Evolutionary conservation across 768 basidiomycete genomes (phyloP).

Genomic region (Gloeophyllum trabeum): DNA sequence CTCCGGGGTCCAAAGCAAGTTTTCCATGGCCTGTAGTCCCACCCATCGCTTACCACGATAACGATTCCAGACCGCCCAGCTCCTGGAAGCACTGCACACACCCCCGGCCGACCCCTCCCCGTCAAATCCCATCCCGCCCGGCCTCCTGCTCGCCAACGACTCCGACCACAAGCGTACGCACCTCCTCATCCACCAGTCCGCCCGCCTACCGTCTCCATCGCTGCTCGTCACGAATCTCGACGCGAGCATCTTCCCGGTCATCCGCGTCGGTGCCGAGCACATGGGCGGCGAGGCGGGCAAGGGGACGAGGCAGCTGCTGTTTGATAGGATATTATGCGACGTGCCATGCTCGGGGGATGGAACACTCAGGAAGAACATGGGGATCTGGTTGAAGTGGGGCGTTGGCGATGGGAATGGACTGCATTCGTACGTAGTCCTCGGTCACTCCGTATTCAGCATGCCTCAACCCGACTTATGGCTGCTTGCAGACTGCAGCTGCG

Average conservation of each 20-base stretch:
- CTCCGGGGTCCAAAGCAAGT: slow-evolving; percentile 87
- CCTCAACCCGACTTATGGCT: not conserved
- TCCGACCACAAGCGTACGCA: slow-evolving; percentile 90
- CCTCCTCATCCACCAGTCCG: slow-evolving; percentile 95
- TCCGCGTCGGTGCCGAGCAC: slow-evolving; percentile 27
- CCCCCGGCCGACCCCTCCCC: slow-evolving; percentile 41
- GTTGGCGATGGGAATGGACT: slow-evolving; percentile 84
- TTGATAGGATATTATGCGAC: slow-evolving; percentile 92
- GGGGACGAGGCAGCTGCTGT: slow-evolving; percentile 34
- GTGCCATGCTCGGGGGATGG: slow-evolving; percentile 98
- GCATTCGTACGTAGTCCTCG: slow-evolving; percentile 48
- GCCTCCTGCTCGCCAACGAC: slow-evolving; percentile 92
- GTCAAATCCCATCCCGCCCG: slow-evolving; percentile 61
- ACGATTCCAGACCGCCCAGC: slow-evolving; percentile 68
- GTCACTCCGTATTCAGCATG: not conserved
- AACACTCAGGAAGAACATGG: slow-evolving; percentile 87
- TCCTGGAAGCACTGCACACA: slow-evolving; percentile 92
- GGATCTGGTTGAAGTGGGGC: slow-evolving; percentile 91
- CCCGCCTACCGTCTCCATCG: slow-evolving; percentile 82
- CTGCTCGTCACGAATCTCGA: slow-evolving; percentile 96
- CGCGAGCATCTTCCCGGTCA: slow-evolving; percentile 73
- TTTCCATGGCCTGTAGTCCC: not conserved
- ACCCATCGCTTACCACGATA: not conserved
- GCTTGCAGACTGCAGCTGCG: slow-evolving; percentile 74
- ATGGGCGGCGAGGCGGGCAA: not conserved